Percentiles rank a stretch among this genome's conserved stretches.
These are phyloP conservation scores for Polyporus arcularius DNA, from an alignment of 768 basidiomycete genomes.

Conservation along the genomic window DNA sequence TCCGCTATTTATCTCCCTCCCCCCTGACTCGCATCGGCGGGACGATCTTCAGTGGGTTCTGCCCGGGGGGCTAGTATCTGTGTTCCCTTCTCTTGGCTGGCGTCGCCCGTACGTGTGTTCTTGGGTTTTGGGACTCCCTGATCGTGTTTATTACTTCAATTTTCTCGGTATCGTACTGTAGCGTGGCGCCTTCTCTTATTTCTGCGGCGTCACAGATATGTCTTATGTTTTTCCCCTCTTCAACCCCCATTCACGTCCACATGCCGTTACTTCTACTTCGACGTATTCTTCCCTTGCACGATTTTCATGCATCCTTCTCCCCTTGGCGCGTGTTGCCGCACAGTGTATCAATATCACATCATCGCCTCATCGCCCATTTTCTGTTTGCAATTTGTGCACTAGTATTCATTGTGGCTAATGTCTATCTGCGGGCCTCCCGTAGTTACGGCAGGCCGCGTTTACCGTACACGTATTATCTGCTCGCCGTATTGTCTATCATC, in stretches of 20 bases:
- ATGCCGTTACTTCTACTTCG: not conserved
- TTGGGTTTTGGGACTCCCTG: slow-evolving; percentile 37
- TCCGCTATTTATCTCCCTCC: slow-evolving; percentile 25
- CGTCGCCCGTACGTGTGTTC: slow-evolving; percentile 34
- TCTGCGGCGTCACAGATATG: slow-evolving; percentile 14
- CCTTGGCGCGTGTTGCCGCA: slow-evolving; percentile 20
- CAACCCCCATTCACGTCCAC: slow-evolving; percentile 9
- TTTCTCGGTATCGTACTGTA: slow-evolving; percentile 17
- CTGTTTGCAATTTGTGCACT: slow-evolving; percentile 19
- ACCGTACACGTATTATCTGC: slow-evolving; percentile 16
- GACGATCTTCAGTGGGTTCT: slow-evolving; percentile 19
- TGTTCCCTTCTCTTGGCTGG: slow-evolving; percentile 31
- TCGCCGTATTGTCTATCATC: slow-evolving; percentile 14
- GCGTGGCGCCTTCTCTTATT: slow-evolving; percentile 17
- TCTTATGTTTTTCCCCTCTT: slow-evolving; percentile 2
- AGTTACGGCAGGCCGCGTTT: slow-evolving; percentile 6
- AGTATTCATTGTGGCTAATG: slow-evolving; percentile 16
- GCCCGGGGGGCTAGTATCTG: slow-evolving; percentile 28
- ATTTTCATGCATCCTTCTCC: slow-evolving; percentile 8
- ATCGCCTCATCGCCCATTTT: slow-evolving; percentile 16
- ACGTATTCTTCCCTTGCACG: slow-evolving; percentile 8
- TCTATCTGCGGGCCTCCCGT: slow-evolving; percentile 1
- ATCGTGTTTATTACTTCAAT: slow-evolving; percentile 20
- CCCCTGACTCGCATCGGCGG: slow-evolving; percentile 21
- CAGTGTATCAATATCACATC: slow-evolving; percentile 26